Evolutionary conservation across 345 rosid species (phyloP).

Genomic region (Raphanus raphanistrum): DNA sequence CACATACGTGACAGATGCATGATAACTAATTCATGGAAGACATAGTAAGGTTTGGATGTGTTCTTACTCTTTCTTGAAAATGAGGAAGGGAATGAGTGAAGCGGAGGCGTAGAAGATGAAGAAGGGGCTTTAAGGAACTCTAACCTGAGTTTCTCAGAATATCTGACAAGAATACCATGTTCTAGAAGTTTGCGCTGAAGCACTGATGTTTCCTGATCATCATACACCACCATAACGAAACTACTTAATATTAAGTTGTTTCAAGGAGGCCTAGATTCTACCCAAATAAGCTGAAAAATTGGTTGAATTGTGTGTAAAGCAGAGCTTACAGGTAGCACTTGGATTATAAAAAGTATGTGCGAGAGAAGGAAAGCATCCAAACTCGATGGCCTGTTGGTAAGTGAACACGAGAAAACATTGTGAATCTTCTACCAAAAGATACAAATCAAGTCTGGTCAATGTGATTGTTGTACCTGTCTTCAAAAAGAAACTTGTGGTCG

Average conservation of each 20-base stretch:
- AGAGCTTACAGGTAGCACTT: conserved; percentile 82
- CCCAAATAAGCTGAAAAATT: background rate
- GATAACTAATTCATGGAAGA: background rate
- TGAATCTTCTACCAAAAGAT: background rate
- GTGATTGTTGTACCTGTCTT: conserved; percentile 52
- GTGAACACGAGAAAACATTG: background rate
- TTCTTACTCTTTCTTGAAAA: conserved; percentile 59
- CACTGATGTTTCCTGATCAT: conserved; percentile 64
- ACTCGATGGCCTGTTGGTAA: conserved; percentile 71
- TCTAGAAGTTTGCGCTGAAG: conserved; percentile 62
- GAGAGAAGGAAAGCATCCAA: conserved; percentile 77
- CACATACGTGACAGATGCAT: background rate
- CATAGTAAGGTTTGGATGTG: conserved; percentile 1
- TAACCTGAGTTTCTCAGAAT: conserved; percentile 64
- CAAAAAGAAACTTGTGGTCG: conserved; percentile 67
- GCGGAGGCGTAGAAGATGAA: conserved; percentile 53
- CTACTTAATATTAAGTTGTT: conserved; percentile 1
- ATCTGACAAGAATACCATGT: conserved; percentile 60
- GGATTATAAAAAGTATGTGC: conserved; percentile 67
- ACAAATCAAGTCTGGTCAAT: background rate
- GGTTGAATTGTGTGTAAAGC: background rate
- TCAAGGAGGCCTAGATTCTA: background rate
- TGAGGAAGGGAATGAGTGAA: conserved; percentile 55
- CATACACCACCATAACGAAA: conserved; percentile 12
- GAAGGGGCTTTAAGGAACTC: conserved; percentile 59